Evolutionary conservation across 352 stramenopile genomes (phyloP).

Genomic region (Globisporangium emineosum): DNA sequence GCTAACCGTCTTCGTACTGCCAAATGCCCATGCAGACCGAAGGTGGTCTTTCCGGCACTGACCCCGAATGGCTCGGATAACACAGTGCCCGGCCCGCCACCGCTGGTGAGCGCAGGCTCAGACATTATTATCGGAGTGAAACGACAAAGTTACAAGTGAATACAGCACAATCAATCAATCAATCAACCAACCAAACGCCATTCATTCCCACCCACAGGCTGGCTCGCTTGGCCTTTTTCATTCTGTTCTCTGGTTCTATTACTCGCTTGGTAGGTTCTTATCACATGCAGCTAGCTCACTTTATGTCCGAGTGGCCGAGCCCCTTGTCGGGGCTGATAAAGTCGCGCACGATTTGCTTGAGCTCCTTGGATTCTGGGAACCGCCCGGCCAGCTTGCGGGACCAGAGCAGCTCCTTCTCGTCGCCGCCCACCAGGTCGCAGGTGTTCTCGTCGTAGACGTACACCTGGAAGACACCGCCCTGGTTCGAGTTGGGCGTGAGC

Average conservation of each 20-base stretch:
- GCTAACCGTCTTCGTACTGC: neutral
- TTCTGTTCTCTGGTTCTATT: neutral
- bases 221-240: neutral
- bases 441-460: constrained; percentile 38
- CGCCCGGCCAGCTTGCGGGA: constrained; percentile 71
- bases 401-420: constrained; percentile 74
- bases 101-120: neutral
- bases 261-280: neutral
- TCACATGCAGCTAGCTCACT: constrained; percentile 24
- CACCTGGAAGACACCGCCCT: constrained; percentile 69
- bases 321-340: constrained; percentile 72
- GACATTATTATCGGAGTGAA: constrained; percentile 14
- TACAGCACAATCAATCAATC: neutral
- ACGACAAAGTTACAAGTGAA: constrained; percentile 9
- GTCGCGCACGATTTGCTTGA: constrained; percentile 92
- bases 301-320: constrained; percentile 87
- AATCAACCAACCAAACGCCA: neutral
- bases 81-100: neutral
- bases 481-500: constrained; percentile 54
- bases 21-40: constrained; percentile 3
- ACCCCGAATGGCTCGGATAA: neutral
- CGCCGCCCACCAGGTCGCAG: constrained; percentile 14
- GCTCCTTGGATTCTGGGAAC: constrained; percentile 91
- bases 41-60: constrained; percentile 20
- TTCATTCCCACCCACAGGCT: neutral